Conservation (phyloP, 352 stramenopile genomes). For the Phytophthora pseudosyringae region DNA sequence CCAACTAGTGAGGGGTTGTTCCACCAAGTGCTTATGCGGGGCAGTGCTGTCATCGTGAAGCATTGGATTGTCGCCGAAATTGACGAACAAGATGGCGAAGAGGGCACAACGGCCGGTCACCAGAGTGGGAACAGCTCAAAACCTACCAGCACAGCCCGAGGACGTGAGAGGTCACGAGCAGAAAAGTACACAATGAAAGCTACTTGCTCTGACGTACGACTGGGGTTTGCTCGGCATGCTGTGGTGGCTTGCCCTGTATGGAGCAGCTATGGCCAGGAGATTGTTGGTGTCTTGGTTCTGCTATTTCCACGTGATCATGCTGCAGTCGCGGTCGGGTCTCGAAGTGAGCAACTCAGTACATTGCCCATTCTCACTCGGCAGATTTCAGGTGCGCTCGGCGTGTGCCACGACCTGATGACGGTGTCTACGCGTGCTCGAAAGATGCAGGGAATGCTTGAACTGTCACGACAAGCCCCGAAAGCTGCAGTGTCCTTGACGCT, state of each 20-base stretch:
- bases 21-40: constrained; percentile 58
- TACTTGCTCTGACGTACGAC: constrained; percentile 44
- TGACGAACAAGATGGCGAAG: constrained; percentile 16
- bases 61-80: constrained; percentile 49
- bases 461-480: constrained; percentile 38
- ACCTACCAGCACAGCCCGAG: constrained; percentile 5
- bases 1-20: constrained; percentile 63
- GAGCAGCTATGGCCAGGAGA: constrained; percentile 62
- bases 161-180: constrained; percentile 6
- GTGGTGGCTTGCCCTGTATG: constrained; percentile 77
- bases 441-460: constrained; percentile 61
- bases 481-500: constrained; percentile 55
- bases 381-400: constrained; percentile 74
- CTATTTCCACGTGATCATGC: constrained; percentile 50
- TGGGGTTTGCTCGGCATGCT: constrained; percentile 65
- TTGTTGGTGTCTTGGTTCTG: constrained; percentile 73
- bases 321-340: constrained; percentile 24
- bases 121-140: constrained; percentile 5
- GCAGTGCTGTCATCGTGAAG: constrained; percentile 56
- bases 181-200: constrained; percentile 48
- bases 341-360: constrained; percentile 56
- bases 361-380: constrained; percentile 68
- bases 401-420: constrained; percentile 63
- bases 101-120: neutral
- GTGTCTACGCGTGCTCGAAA: constrained; percentile 49